Conservation (phyloP, 371 early-diverging fungal genomes). For the Actinomortierella ambigua region DNA sequence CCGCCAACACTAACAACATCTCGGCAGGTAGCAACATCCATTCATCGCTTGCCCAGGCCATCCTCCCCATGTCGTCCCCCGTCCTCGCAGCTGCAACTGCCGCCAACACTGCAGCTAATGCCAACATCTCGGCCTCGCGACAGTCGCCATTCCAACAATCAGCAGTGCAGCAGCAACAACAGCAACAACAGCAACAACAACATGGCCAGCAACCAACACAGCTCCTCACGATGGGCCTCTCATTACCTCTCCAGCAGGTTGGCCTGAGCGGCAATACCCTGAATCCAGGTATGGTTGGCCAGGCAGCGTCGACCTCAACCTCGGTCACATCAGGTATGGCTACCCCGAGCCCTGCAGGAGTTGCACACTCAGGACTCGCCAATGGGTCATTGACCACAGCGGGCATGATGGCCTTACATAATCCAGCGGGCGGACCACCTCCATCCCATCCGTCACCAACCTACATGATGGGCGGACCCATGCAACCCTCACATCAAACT, state of each 20-base stretch:
- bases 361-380: neutral
- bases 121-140: constrained; percentile 27
- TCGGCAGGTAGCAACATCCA: constrained; percentile 14
- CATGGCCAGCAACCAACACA: constrained; percentile 3
- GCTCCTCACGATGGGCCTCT: no score
- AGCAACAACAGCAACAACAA: constrained; percentile 30
- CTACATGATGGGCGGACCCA: constrained; percentile 7
- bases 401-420: neutral
- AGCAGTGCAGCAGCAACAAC: constrained; percentile 38
- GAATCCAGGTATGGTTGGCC: no score
- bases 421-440: neutral
- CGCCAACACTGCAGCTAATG: constrained; percentile 37
- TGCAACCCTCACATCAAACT: constrained; percentile 25
- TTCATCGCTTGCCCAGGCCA: constrained; percentile 18
- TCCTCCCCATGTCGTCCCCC: constrained; percentile 34
- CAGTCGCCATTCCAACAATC: constrained; percentile 16
- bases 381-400: constrained; percentile 1
- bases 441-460: neutral
- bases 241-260: no score
- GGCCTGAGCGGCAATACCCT: no score
- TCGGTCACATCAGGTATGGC: constrained; percentile 1
- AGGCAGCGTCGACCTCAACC: no score
- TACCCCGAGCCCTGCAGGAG: constrained; percentile 3
- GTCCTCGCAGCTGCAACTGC: constrained; percentile 38
- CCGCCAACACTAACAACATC: constrained; percentile 12